Conservation (phyloP, 331 rosid species). For the Malus hybrid region DNA sequence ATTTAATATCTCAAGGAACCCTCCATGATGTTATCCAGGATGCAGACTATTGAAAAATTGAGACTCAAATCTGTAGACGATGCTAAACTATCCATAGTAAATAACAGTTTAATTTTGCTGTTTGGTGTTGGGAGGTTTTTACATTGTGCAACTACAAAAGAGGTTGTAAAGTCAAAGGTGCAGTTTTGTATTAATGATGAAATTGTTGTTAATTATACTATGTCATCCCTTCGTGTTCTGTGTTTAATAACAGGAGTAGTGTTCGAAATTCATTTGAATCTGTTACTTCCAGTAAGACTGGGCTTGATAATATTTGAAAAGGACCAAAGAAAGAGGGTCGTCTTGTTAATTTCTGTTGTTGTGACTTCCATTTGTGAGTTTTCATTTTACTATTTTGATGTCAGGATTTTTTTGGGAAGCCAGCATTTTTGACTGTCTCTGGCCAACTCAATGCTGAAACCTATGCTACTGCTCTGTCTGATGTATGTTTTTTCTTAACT, state of each 20-base stretch:
- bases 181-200: not conserved
- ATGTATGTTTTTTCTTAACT: conserved; percentile 34
- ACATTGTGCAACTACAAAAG: not conserved
- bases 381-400: conserved; percentile 18
- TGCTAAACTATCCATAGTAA: not conserved
- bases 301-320: not conserved
- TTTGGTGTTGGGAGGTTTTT: not conserved
- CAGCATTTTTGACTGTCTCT: conserved; percentile 94
- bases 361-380: not conserved
- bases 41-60: not conserved
- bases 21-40: not conserved
- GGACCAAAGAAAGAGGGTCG: not conserved
- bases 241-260: not conserved
- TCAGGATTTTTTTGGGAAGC: conserved; percentile 93
- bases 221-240: not conserved
- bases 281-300: not conserved
- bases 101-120: not conserved
- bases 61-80: not conserved
- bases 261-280: not conserved
- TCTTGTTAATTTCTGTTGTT: not conserved
- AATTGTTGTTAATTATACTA: not conserved
- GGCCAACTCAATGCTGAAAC: conserved; percentile 99
- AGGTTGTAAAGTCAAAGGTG: not conserved
- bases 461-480: conserved; percentile 95
- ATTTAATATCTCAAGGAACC: not conserved